Base-by-base conservation (phyloP, 1,284 basidiomycete genomes). In the Polyporus tsugae region DNA sequence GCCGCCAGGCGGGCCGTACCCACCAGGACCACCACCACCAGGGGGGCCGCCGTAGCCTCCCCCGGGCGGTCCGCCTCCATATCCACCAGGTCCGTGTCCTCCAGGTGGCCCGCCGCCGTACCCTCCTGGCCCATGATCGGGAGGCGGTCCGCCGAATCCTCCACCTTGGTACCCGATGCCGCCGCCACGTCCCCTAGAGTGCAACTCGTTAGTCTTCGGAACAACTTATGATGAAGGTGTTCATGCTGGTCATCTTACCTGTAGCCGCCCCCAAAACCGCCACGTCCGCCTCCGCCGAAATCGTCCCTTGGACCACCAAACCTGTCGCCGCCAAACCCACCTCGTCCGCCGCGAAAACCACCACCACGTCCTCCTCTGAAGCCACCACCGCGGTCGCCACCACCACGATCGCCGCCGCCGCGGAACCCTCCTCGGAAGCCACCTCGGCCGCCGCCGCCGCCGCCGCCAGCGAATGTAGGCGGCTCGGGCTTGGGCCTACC, bases 401-500 rank as follows among this genome's bases (percentile, higher is more conserved):
- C 82, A 36, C 86, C 86, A 25, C 84, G 79, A 65, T 82, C 82
- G 4, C 82, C 81, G 4, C 82, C 81, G 44, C 84, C 81, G 57
- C 82, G 78, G 71, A 79, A 79, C 7, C 83, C 82, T 41, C 85
- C 84, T 25, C 83, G 74, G 65, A 80, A 80, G 35, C 82, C 78
- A 0, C 81, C 83, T 1, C 84, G 78, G 42, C 78, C 77, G 11
- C 81, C 80, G 11, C 81, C 77, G 11, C 81, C 80, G 11, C 81
- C 80, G 19, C 78, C 74, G 38, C 76, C 74, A 7, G 80, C 74
- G 59, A 84, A 72, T 15, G 81, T 81, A 9, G 87, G 82, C 69
- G 90, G 90, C 7, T 90, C 87, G 4, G 93, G 93, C 80, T 98
- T 98, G n/a, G 95, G 94, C 63, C 94, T 87, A 15, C 97, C 98